Percentiles rank a stretch among this genome's conserved stretches.
Conservation (phyloP, 2,329 filamentous ascomycete genomes). For the Monosporascus sp. region DNA sequence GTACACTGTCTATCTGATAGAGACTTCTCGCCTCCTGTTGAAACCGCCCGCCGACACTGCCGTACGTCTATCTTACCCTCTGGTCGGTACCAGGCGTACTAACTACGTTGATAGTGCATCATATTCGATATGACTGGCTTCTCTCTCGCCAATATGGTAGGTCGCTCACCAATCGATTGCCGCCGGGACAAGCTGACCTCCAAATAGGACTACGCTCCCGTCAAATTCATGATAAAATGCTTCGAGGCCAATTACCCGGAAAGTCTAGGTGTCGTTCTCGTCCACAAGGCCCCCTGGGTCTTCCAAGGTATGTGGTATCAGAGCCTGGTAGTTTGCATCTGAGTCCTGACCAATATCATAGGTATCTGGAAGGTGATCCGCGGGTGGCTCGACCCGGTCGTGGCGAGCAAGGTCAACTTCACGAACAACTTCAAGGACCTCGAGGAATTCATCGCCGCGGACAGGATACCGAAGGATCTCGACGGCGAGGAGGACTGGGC, state of each 20-base stretch:
- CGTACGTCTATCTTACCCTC: constrained; percentile 48
- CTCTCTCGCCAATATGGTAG: constrained; percentile 87
- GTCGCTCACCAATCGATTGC: constrained; percentile 10
- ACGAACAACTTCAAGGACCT: constrained; percentile 77
- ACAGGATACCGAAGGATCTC: constrained; percentile 73
- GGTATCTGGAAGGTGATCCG: constrained; percentile 95
- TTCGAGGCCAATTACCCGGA: constrained; percentile 99
- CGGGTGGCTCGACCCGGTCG: constrained; percentile 95
- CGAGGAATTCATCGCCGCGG: constrained; percentile 64
- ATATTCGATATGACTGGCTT: constrained; percentile 96
- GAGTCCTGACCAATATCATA: constrained; percentile 39
- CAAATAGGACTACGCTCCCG: constrained; percentile 76
- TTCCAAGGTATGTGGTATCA: constrained; percentile 65
- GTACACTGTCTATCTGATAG: constrained; percentile 91
- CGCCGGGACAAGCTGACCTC: constrained; percentile 11
- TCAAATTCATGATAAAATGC: constrained; percentile 99
- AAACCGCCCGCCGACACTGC: constrained; percentile 81
- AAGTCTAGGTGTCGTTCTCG: constrained; percentile 78
- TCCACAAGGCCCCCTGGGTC: constrained; percentile 95
- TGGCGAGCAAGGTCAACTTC: constrained; percentile 90
- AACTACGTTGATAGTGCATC: constrained; percentile 57
- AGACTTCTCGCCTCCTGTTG: constrained; percentile 83
- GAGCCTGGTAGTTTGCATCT: constrained; percentile 9
- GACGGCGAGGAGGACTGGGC: constrained; percentile 82
- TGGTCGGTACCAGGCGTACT: constrained; percentile 8